Conservation (phyloP, 2,329 filamentous ascomycete genomes). For the Ceratocystiopsis sp. region DNA sequence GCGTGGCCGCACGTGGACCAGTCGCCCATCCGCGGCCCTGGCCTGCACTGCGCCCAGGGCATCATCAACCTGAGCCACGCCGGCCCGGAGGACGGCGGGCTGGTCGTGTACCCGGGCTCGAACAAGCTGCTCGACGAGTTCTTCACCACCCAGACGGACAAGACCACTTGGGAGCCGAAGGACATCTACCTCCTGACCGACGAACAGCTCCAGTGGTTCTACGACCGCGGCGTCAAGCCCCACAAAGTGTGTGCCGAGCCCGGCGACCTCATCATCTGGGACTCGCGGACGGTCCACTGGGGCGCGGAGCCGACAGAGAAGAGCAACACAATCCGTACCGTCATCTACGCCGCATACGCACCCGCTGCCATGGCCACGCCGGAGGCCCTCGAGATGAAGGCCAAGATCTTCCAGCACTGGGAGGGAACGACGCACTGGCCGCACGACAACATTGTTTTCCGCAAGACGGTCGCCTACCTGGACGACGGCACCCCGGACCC, state of each 20-base stretch:
- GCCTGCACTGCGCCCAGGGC: slow-evolving; percentile 5
- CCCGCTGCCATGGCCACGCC: slow-evolving; percentile 16
- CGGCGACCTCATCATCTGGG: slow-evolving; percentile 20
- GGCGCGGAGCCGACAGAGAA: slow-evolving; percentile 15
- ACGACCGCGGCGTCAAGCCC: slow-evolving; percentile 1
- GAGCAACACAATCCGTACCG: slow-evolving; percentile 15
- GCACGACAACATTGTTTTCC: slow-evolving; percentile 5
- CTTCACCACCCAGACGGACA: slow-evolving; percentile 5
- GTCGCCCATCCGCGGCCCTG: not conserved
- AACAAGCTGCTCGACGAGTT: slow-evolving; percentile 6
- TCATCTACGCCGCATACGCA: slow-evolving; percentile 19
- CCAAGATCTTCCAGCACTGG: slow-evolving; percentile 13
- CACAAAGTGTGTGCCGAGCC: slow-evolving; percentile 17
- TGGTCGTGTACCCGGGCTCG: not conserved
- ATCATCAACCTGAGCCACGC: slow-evolving; percentile 3
- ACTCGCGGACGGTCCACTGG: slow-evolving; percentile 19
- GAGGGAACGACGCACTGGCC: slow-evolving; percentile 16
- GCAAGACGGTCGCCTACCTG: not conserved
- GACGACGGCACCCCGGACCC: slow-evolving; percentile 3
- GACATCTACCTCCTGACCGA: slow-evolving; percentile 1
- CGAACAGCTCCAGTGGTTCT: not conserved
- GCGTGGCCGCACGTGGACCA: slow-evolving; percentile 5
- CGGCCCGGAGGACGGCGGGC: slow-evolving; percentile 3
- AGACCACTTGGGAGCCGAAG: slow-evolving; percentile 12
- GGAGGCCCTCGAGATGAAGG: slow-evolving; percentile 15